Conservation (phyloP, 148 eudicot species). For the Talinum fruticosum region DNA sequence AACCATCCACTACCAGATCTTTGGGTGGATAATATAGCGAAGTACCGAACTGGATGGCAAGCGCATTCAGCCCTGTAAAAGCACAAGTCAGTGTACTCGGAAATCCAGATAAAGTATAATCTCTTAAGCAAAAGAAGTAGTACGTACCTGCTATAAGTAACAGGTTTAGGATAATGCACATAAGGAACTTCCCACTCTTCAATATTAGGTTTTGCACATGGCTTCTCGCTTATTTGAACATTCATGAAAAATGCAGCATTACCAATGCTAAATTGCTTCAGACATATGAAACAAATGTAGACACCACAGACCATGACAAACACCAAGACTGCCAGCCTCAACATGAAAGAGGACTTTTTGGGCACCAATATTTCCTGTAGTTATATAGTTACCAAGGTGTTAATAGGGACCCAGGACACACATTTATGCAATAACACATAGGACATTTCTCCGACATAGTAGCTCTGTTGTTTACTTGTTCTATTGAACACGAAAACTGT, state of each 20-base stretch:
- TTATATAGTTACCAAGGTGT: slow-evolving; percentile 19
- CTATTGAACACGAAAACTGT: not conserved
- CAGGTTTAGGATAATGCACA: slow-evolving; percentile 74
- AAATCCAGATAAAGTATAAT: not conserved
- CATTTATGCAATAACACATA: not conserved
- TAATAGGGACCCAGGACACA: not conserved
- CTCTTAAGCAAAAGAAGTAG: not conserved
- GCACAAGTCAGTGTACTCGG: not conserved
- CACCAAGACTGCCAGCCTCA: slow-evolving; percentile 54
- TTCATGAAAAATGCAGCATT: slow-evolving; percentile 23
- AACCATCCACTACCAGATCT: slow-evolving; percentile 98
- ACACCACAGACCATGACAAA: slow-evolving; percentile 63
- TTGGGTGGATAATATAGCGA: slow-evolving; percentile 80
- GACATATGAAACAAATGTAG: slow-evolving; percentile 51
- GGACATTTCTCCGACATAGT: not conserved
- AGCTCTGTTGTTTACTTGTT: not conserved
- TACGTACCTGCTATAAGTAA: slow-evolving; percentile 59
- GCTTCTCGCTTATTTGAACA: slow-evolving; percentile 42
- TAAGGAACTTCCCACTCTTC: slow-evolving; percentile 50
- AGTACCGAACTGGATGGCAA: slow-evolving; percentile 77
- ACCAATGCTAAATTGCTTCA: slow-evolving; percentile 43
- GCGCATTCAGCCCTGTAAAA: slow-evolving; percentile 65
- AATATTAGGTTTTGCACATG: slow-evolving; percentile 42
- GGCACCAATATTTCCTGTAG: slow-evolving; percentile 59
- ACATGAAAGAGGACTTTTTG: slow-evolving; percentile 46